A percentile compares a stretch with the other conserved stretches of the same genome.
phyloP scores from a whole-genome alignment of 805 yeast species.

The Metschnikowia amazonensis region DNA sequence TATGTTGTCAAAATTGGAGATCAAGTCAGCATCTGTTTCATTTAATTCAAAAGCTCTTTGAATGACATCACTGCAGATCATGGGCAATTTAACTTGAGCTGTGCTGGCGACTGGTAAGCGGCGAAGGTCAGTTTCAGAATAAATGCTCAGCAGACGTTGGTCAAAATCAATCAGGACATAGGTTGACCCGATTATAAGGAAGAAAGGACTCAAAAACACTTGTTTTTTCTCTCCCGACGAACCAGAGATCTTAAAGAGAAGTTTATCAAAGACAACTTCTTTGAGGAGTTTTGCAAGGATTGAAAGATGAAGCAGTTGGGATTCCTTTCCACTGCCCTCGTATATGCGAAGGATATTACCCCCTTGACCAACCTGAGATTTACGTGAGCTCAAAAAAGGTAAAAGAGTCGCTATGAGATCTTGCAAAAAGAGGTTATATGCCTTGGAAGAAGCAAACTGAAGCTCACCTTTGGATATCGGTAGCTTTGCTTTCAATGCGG shows the following conservation, averaged over 20 bases:
- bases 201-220: conserved; percentile 7
- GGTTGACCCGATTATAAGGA: conserved; percentile 6
- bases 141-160: conserved; percentile 3
- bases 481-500: conserved; percentile 2
- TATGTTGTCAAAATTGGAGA: background rate
- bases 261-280: conserved; percentile 10
- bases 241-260: conserved; percentile 5
- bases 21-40: background rate
- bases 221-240: background rate
- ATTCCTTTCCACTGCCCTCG: conserved; percentile 10
- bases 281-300: conserved; percentile 12
- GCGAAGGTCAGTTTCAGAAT: conserved; percentile 4
- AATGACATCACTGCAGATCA: conserved; percentile 4
- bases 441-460: conserved; percentile 1
- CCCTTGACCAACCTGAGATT: conserved; percentile 5
- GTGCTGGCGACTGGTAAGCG: conserved; percentile 6
- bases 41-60: conserved; percentile 9
- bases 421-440: conserved; percentile 4
- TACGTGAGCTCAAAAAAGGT: conserved; percentile 2
- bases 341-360: conserved; percentile 15
- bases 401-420: conserved; percentile 5
- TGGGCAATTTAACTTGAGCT: conserved; percentile 1
- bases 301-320: conserved; percentile 8
- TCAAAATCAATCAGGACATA: conserved; percentile 11
- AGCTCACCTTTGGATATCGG: conserved; percentile 7